A percentile compares a stretch with the other conserved stretches of the same genome.
These are phyloP conservation scores for Scheffersomyces illinoinensis DNA, from an alignment of 1,139 yeast species.

Conservation along the genomic window DNA sequence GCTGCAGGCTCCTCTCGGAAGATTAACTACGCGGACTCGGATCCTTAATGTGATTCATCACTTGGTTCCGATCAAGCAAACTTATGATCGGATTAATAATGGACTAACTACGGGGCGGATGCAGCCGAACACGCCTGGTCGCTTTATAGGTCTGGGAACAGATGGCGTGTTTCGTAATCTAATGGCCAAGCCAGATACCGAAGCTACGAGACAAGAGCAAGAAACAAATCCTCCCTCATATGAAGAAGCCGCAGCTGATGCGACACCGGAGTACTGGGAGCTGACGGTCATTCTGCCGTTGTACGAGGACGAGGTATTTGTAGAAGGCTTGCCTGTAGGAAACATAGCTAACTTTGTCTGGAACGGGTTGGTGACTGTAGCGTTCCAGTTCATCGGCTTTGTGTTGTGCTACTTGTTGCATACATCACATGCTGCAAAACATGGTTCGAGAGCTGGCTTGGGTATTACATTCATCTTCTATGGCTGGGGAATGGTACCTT, in stretches of 20 bases:
- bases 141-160: constrained; percentile 55
- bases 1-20: constrained; percentile 17
- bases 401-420: constrained; percentile 85
- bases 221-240: constrained; percentile 81
- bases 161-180: constrained; percentile 95
- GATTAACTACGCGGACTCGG: constrained; percentile 30
- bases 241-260: constrained; percentile 93
- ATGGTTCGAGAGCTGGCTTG: constrained; percentile 91
- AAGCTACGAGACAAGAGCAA: constrained; percentile 36
- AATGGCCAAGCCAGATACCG: constrained; percentile 79
- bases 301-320: constrained; percentile 83
- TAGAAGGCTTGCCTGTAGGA: constrained; percentile 97
- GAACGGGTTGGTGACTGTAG: constrained; percentile 85
- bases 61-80: constrained; percentile 42
- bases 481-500: constrained; percentile 74
- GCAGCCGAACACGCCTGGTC: constrained; percentile 46
- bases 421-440: constrained; percentile 96
- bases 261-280: constrained; percentile 98
- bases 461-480: constrained; percentile 82
- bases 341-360: constrained; percentile 82
- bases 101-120: constrained; percentile 47
- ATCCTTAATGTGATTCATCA: constrained; percentile 34
- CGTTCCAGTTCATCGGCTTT: constrained; percentile 94
- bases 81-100: constrained; percentile 46
- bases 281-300: constrained; percentile 82